Evolutionary conservation across 2,329 filamentous ascomycete genomes (phyloP), one percentile per base, ranked within the genome.

Genomic region (Fusarium chaquense): DNA sequence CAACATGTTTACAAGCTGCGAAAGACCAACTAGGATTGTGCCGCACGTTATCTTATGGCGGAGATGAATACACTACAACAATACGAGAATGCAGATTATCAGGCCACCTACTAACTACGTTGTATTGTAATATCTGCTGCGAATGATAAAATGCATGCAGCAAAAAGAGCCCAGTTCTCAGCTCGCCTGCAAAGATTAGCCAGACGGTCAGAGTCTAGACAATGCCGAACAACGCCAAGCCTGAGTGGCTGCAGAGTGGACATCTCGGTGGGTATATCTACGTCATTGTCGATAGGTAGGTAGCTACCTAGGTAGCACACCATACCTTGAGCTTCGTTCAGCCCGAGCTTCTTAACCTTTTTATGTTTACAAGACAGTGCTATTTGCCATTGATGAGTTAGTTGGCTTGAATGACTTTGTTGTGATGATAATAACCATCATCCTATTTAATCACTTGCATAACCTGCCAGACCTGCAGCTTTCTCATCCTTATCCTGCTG

Each of bases 201-300:
- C 57, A 61, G 28, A 10, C 36, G 6, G 47, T 18, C 45, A 65
- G 47, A 50, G 36, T 60, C 33, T 38, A 28, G 36, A 47, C 51
- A 57, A 33, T 62, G 61, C 66, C 56, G 66, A 67, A 61, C 24
- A 47, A 54, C 28, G 28, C 47, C 44, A 58, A 54, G 33, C 32
- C 35, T 63, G 30, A 54, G 47, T 47, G 43, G 65, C 47, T 59
- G 52, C 20, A 38, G 35, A 59, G 51, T 54, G 56, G 66, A 54
- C 33, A 46, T 20, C 18, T 12, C 41, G 18, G 65, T 69, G 66
- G 54, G 15, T 45, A 50, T 52, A 28, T 10, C 45, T 50, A 67
- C 66, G 67, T 70, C 67, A 69, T 70, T 58, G 40, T 49, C 44
- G 24, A 67, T 40, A 40, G 24, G 22, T 22, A 61, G 36, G 33